Conservation (phyloP, 2,329 filamentous ascomycete genomes). For the Chalara sp. region DNA sequence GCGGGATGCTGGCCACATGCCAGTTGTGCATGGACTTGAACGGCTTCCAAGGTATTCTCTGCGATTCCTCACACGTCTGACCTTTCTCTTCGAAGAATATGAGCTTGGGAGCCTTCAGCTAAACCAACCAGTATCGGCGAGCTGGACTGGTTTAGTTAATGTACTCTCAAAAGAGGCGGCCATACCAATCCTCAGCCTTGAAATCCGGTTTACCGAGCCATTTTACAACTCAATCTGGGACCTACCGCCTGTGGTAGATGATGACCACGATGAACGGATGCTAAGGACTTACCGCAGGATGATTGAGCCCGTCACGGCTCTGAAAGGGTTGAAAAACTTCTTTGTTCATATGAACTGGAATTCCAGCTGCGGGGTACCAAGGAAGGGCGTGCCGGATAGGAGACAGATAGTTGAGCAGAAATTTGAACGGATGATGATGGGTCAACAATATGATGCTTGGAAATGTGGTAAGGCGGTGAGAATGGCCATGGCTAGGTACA, state of each 20-base stretch:
- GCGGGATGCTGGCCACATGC: not conserved
- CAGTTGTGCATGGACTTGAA: not conserved
- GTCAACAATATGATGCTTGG: conserved; percentile 4
- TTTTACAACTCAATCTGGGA: not conserved
- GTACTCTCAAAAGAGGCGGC: conserved; percentile 1
- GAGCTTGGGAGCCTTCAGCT: conserved; percentile 3
- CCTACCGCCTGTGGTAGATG: not conserved
- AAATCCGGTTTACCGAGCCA: conserved; percentile 2
- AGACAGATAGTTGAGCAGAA: conserved; percentile 3
- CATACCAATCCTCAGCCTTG: conserved; percentile 2
- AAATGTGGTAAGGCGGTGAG: conserved; percentile 5
- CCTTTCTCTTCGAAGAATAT: not conserved
- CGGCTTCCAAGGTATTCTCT: conserved; percentile 4
- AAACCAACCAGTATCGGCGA: conserved; percentile 2
- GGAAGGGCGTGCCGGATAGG: conserved; percentile 1
- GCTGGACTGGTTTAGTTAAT: conserved; percentile 1
- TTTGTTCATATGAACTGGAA: conserved; percentile 4
- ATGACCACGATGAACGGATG: not conserved
- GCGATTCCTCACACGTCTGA: conserved; percentile 3
- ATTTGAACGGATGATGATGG: conserved; percentile 7
- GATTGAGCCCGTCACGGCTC: not conserved
- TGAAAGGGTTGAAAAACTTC: conserved; percentile 2
- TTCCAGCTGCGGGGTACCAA: not conserved
- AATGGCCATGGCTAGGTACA: not conserved
- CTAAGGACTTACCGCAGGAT: not conserved